Percentiles rank a stretch among this genome's conserved stretches.
These are phyloP conservation scores for Oryza officinalis DNA, from an alignment of 176 grass and related monocot genomes.

Conservation along the genomic window DNA sequence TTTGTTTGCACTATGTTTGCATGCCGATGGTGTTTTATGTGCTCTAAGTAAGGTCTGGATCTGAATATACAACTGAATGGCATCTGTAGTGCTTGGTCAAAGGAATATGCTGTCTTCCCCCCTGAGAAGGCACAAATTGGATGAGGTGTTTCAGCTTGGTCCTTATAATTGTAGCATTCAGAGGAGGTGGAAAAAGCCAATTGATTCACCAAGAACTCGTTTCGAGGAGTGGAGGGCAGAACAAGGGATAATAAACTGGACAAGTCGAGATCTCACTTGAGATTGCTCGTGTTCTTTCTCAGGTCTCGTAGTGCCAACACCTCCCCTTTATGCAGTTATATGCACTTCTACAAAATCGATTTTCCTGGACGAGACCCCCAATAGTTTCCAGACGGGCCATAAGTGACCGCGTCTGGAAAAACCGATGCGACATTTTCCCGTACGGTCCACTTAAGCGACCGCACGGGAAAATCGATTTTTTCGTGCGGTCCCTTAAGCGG, in stretches of 20 bases:
- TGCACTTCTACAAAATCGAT: too few species aligned
- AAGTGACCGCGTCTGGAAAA: too few species aligned
- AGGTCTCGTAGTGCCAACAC: not conserved
- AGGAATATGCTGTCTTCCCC: not conserved
- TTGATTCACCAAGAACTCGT: conserved; percentile 59
- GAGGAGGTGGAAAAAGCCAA: conserved; percentile 60
- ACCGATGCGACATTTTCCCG: too few species aligned
- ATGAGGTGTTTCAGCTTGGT: not conserved
- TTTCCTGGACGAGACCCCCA: too few species aligned
- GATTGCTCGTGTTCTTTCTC: conserved; percentile 40
- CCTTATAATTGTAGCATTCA: conserved; percentile 38
- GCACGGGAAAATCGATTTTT: too few species aligned
- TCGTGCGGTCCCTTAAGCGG: too few species aligned
- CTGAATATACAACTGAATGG: not conserved
- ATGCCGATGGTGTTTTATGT: not conserved
- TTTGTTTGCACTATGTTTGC: not conserved
- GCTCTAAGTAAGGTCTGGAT: not conserved
- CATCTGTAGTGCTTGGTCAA: not conserved
- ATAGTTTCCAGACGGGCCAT: too few species aligned
- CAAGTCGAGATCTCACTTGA: conserved; percentile 53
- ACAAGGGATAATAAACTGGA: conserved; percentile 65
- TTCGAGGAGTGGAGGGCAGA: conserved; percentile 55
- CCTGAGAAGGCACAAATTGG: not conserved
- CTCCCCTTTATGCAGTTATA: conserved; percentile 18
- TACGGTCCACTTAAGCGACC: too few species aligned